phyloP scores from a whole-genome alignment of 1,139 yeast species.

The Taphrina deformans region DNA sequence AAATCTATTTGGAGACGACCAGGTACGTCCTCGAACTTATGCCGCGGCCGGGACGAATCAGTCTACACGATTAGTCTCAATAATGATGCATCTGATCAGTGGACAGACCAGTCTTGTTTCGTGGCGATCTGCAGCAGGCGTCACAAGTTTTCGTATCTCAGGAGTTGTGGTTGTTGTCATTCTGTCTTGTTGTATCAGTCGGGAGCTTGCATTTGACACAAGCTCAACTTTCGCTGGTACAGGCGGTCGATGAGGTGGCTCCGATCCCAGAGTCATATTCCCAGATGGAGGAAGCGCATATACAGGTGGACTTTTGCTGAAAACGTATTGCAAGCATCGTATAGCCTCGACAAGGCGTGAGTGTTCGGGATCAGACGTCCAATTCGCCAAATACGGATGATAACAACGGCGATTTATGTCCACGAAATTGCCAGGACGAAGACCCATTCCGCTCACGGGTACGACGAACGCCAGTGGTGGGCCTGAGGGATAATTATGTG shows the following conservation, averaged over 20 bases:
- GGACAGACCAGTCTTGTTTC: no score
- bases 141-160: no score
- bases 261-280: not conserved
- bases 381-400: constrained; percentile 64
- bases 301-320: constrained; percentile 55
- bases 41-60: no score
- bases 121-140: no score
- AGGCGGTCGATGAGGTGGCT: not conserved
- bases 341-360: constrained; percentile 34
- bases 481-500: constrained; percentile 61
- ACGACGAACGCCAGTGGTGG: constrained; percentile 65
- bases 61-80: no score
- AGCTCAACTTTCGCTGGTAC: not conserved
- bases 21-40: no score
- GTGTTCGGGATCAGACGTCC: constrained; percentile 49
- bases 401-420: constrained; percentile 75
- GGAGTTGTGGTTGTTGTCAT: no score
- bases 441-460: constrained; percentile 53
- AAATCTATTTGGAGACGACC: not conserved
- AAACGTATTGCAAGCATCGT: constrained; percentile 46
- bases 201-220: not conserved
- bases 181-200: not conserved
- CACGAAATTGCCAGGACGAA: constrained; percentile 65
- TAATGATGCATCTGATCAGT: no score
- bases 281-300: constrained; percentile 45